Conservation (phyloP, 1,139 yeast genomes). For the Entelexis paramagnoliae region DNA sequence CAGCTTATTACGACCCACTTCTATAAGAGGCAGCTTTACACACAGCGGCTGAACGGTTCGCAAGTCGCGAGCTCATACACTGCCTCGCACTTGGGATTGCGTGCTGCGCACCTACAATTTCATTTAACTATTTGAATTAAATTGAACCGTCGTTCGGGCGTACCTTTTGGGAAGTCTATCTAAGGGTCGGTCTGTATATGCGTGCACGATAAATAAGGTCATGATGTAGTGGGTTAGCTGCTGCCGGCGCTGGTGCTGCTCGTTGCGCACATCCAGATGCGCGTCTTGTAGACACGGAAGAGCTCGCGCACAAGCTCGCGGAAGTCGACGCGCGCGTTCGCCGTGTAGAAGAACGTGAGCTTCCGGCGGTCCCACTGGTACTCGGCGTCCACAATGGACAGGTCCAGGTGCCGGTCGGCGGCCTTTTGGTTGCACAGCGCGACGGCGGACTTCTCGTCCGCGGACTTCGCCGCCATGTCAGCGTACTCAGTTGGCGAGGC, state of each 20-base stretch:
- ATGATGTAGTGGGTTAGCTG: not conserved
- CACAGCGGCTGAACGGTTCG: too few relatives aligned
- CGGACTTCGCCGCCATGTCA: conserved; percentile 48
- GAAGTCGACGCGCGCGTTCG: conserved; percentile 78
- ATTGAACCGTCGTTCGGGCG: too few relatives aligned
- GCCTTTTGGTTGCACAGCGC: conserved; percentile 51
- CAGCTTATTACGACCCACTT: too few relatives aligned
- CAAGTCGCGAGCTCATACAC: too few relatives aligned
- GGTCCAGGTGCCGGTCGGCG: conserved; percentile 38
- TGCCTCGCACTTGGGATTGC: too few relatives aligned
- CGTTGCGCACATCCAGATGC: conserved; percentile 96
- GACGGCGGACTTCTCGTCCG: conserved; percentile 67
- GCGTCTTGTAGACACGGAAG: conserved; percentile 85
- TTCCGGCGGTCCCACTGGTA: conserved; percentile 93
- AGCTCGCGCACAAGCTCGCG: conserved; percentile 84
- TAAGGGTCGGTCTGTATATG: conserved; percentile 1
- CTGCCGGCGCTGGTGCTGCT: not conserved
- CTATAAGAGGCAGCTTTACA: too few relatives aligned
- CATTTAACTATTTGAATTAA: too few relatives aligned
- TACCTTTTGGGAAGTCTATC: not conserved
- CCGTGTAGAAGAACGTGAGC: conserved; percentile 80
- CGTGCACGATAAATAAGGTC: conserved; percentile 6
- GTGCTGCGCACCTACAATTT: too few relatives aligned
- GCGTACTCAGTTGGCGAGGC: conserved; percentile 55
- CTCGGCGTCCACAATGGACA: conserved; percentile 62